A percentile compares a stretch with the other conserved stretches of the same genome.
Evolutionary conservation across 768 basidiomycete genomes (phyloP).

Genomic region (Auricularia sp.): DNA sequence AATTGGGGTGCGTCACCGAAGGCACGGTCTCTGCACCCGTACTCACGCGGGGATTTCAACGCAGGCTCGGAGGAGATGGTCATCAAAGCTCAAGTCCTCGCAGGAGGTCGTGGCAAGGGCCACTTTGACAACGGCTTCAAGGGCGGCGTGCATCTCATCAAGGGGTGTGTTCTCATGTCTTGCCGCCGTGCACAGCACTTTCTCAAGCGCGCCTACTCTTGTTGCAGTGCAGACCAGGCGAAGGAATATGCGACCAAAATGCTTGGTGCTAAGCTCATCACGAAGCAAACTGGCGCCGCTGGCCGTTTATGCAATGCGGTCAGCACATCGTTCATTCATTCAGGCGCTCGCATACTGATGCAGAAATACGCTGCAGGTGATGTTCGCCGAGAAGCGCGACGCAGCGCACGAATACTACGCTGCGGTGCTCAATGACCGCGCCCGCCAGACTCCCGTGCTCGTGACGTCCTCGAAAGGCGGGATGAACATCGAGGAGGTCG

Average conservation of each 20-base stretch:
- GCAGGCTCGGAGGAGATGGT: constrained; percentile 72
- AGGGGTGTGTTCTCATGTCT: constrained; percentile 44
- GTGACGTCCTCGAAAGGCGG: constrained; percentile 93
- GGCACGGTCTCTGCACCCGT: constrained; percentile 4
- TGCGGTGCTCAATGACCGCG: constrained; percentile 92
- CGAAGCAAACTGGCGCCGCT: constrained; percentile 91
- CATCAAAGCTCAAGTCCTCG: constrained; percentile 98
- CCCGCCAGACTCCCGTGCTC: constrained; percentile 78
- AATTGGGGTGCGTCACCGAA: constrained; percentile 56
- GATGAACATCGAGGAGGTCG: constrained; percentile 99
- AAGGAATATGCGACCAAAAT: constrained; percentile 82
- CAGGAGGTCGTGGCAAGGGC: constrained; percentile 97
- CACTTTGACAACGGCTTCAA: constrained; percentile 92
- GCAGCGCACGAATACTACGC: constrained; percentile 97
- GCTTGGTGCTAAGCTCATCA: constrained; percentile 92
- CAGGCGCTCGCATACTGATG: background rate
- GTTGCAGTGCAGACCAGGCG: constrained; percentile 71
- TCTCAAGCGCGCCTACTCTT: constrained; percentile 1
- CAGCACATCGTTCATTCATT: constrained; percentile 15
- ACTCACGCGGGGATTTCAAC: background rate
- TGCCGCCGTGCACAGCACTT: constrained; percentile 6
- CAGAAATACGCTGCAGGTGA: constrained; percentile 50
- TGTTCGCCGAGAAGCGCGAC: constrained; percentile 92
- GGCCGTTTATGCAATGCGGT: constrained; percentile 95
- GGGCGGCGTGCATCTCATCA: constrained; percentile 92